Percentiles rank a stretch among this genome's conserved stretches.
Conservation (phyloP, 129 eudicot genomes). For the Daucus carota region DH1_v3.0 NC_030384.2:21907501-21908000, state of each 20-base stretch:
- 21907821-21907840: too few species aligned
- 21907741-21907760: background rate
- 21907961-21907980: background rate
- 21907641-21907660: background rate
- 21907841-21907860: background rate
- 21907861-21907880: background rate
- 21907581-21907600: background rate
- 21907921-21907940: background rate
- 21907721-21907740: too few species aligned
- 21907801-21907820: background rate
- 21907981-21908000: background rate
- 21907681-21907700: background rate
- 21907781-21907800: background rate
- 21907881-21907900: background rate
- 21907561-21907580: background rate
- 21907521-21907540: constrained; percentile 89
- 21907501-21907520: constrained; percentile 68
- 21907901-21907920: background rate
- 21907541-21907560: constrained; percentile 94
- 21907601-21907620: background rate
- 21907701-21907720: background rate
- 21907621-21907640: background rate
- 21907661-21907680: background rate
- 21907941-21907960: background rate
- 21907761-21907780: background rate